Evolutionary conservation across 2,329 filamentous ascomycete genomes (phyloP).

Genomic region (Fusarium praegraminearum): DNA sequence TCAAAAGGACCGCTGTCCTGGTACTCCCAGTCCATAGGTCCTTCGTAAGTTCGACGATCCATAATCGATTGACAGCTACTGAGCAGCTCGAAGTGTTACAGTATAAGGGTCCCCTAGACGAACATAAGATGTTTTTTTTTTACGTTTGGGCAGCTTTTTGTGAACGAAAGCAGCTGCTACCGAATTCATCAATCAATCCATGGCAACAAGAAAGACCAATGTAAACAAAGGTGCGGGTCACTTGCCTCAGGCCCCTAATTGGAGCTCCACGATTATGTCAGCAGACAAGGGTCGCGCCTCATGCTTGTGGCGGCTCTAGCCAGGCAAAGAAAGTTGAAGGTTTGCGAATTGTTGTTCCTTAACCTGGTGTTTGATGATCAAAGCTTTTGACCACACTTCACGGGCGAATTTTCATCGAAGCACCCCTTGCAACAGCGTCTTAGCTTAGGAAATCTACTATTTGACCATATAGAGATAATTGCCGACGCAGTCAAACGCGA

Average conservation of each 20-base stretch:
- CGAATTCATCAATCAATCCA: slow-evolving; percentile 35
- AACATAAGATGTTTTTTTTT: slow-evolving; percentile 5
- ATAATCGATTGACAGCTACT: slow-evolving; percentile 51
- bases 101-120: slow-evolving; percentile 1
- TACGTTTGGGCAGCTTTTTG: slow-evolving; percentile 17
- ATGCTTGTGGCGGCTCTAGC: slow-evolving; percentile 36
- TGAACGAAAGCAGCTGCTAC: slow-evolving; percentile 26
- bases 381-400: slow-evolving; percentile 7
- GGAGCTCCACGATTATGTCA: slow-evolving; percentile 48
- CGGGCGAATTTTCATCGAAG: neutral
- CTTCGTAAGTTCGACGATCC: slow-evolving; percentile 68
- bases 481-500: slow-evolving; percentile 14
- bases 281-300: slow-evolving; percentile 39
- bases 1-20: slow-evolving; percentile 69
- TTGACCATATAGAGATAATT: neutral
- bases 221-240: slow-evolving; percentile 51
- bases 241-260: slow-evolving; percentile 44
- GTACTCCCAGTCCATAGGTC: slow-evolving; percentile 76
- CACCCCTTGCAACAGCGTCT: neutral
- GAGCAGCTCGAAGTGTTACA: slow-evolving; percentile 25
- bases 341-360: slow-evolving; percentile 28
- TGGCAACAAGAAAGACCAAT: slow-evolving; percentile 48
- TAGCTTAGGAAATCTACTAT: neutral
- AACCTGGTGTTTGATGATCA: slow-evolving; percentile 4
- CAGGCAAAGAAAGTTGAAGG: slow-evolving; percentile 44